A percentile compares a stretch with the other conserved stretches of the same genome.
Evolutionary conservation across 2,329 filamentous ascomycete species (phyloP).

Genomic region (Ceratocystiopsis brevicomis): DNA sequence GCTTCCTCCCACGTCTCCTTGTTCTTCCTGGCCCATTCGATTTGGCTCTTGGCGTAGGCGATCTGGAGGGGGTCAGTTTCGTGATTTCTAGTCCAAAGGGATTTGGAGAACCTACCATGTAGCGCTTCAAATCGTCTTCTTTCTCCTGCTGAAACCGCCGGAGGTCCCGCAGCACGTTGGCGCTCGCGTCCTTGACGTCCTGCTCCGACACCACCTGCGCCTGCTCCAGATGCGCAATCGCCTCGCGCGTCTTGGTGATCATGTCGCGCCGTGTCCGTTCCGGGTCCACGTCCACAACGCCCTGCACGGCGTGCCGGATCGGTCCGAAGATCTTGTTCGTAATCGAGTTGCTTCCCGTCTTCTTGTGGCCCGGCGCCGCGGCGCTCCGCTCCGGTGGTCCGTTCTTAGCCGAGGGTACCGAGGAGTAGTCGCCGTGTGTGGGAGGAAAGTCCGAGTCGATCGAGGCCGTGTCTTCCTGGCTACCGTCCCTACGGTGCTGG

Average conservation of each 20-base stretch:
- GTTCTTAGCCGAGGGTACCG: conserved; percentile 56
- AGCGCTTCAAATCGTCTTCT: conserved; percentile 78
- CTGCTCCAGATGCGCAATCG: conserved; percentile 70
- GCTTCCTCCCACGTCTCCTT: conserved; percentile 88
- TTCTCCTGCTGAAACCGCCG: conserved; percentile 90
- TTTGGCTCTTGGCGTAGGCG: conserved; percentile 77
- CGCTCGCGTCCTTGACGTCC: conserved; percentile 84
- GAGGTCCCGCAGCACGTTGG: conserved; percentile 72
- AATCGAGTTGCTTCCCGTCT: conserved; percentile 72
- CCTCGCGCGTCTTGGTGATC: conserved; percentile 89
- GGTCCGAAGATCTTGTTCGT: conserved; percentile 88
- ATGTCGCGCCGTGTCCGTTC: conserved; percentile 81
- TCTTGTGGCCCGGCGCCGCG: conserved; percentile 43
- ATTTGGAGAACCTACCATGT: conserved; percentile 71
- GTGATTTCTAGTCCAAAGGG: background rate
- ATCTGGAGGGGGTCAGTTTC: conserved; percentile 37
- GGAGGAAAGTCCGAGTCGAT: conserved; percentile 94
- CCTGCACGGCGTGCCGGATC: conserved; percentile 86
- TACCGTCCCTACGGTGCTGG: conserved; percentile 34
- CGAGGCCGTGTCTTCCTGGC: conserved; percentile 62
- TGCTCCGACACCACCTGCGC: conserved; percentile 73
- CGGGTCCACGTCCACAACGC: conserved; percentile 88
- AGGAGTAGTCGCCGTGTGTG: conserved; percentile 55
- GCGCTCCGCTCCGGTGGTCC: conserved; percentile 36
- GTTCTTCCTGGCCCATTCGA: conserved; percentile 86